Evolutionary conservation across 345 rosid genomes (phyloP), one percentile per base, ranked within the genome.

Genomic region (Toxicodendron radicans): DNA sequence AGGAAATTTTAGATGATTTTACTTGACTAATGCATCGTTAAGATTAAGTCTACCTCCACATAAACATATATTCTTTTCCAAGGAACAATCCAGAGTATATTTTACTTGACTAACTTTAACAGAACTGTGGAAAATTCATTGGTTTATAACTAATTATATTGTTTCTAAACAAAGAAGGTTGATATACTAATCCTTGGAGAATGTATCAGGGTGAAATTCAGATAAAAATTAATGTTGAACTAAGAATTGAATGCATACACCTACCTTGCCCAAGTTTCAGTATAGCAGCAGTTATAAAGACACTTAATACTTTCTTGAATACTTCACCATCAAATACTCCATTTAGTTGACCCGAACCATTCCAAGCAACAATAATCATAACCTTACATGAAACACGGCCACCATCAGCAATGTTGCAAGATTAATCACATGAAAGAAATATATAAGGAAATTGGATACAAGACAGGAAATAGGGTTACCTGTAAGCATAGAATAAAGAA

Each of bases 201-300:
- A 58, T 2, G 1, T 11, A 58, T 13, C n/a, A 12, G 27, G 18
- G 17, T 14, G 23, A 69, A 12, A 76, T 70, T 17, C 23, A 56
- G 23, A 21, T 23, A 41, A 41, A 2, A 58, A 41, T 11, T 38
- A 21, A 69, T 41, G 57, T 2, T 21, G 60, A 66, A 74, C 13
- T 2, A 20, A 56, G 60, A 45, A 57, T 35, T 58, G 27, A 73
- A 41, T n/a, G 11, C 7, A 16, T 49, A 35, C 52, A 66, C 81
- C 56, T 82, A 92, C 99, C 99, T 90, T 93, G 98, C 56, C 97
- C 99, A 82, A 96, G 95, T 89, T 96, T 93, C 81, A 96, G 70
- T 74, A 96, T 85, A 20, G 99, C 98, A 80, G 99, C 99, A 32
- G 99, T 93, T 70, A 96, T 96, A 74, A 96, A 96, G 73, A 92